Evolutionary conservation across 176 grass and related monocot species (phyloP).

Genomic region (Oryza glaberrima): DNA sequence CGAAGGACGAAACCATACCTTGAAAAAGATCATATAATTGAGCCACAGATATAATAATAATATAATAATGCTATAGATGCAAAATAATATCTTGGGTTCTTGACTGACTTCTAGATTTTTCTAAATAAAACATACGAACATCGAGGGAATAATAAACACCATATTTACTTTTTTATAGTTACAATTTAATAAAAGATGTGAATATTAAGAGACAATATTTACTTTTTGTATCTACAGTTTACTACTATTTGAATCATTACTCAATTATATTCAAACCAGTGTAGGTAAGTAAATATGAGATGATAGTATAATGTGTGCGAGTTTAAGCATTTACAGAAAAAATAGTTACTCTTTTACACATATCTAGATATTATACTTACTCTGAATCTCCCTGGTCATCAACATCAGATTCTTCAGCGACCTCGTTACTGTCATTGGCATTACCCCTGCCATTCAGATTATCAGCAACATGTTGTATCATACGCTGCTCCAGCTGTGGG

Average conservation of each 20-base stretch:
- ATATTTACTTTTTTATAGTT: not conserved
- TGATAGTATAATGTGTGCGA: not conserved
- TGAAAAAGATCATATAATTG: constrained; percentile 25
- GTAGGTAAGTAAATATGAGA: not conserved
- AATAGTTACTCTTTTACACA: not conserved
- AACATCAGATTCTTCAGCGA: constrained; percentile 74
- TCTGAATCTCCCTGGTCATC: constrained; percentile 91
- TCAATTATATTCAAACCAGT: not conserved
- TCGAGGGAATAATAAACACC: not conserved
- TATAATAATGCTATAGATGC: not conserved
- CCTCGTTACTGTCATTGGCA: constrained; percentile 58
- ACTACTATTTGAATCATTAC: not conserved
- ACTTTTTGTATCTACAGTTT: not conserved
- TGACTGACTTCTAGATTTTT: not conserved
- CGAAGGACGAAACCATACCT: constrained; percentile 96
- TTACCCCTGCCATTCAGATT: constrained; percentile 60
- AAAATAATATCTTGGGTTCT: not conserved
- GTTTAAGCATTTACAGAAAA: not conserved
- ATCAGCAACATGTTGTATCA: constrained; percentile 60
- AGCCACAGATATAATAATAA: not conserved
- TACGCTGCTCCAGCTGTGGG: constrained; percentile 57
- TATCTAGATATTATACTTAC: constrained; percentile 53
- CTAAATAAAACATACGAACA: constrained; percentile 8
- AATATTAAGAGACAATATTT: not conserved
- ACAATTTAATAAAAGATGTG: constrained; percentile 14